Evolutionary conservation across 177 flowering plant species (phyloP), one percentile per base, ranked within the genome.

Genomic region (Vitis hybrid): DNA sequence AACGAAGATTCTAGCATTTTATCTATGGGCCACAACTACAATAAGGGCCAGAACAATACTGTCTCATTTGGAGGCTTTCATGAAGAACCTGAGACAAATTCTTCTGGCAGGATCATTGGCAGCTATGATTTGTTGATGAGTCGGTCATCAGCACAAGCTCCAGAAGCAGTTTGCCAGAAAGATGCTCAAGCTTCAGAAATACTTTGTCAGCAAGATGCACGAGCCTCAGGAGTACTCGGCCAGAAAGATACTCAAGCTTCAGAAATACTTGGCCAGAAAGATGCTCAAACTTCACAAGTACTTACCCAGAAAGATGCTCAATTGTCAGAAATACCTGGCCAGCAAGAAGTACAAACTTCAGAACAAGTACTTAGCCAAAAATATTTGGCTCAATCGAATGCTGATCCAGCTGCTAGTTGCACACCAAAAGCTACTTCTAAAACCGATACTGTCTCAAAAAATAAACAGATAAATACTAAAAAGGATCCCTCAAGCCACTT

Each of bases 401-500:
- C 52, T 51, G 74, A 70, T 55, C 60, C 74, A 49, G 52, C 11
- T 64, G 26, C 58, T 33, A 67, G 55, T 68, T 49, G 62, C 26
- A n/a, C 74, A 49, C 76, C 62, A 15, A 62, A 60, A 16, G 49
- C 56, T 31, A 69, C 72, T 53, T 19, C 72, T 26, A 78, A 65
- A 65, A 13, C 62, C 33, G 75, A 74, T 51, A 59, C 66, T 45
- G 13, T 14, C 13, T 12, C 81, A 26, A 84, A 82, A 71, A 79
- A 52, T 64, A 85, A 84, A 29, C 87, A 85, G 55, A 67, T 72
- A 26, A 87, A 87, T 78, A 64, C 85, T 22, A 86, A 78, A 76
- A 87, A 84, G 81, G 81, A 49, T 45, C 56, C 88, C 56, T 78
- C 88, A 15, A 85, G 84, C 74, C 85, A 75, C 61, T 89, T 87